Percentiles rank a stretch among this genome's conserved stretches.
Conservation (phyloP, 2,329 filamentous ascomycete species). For the Juglanconis juglandina region DNA sequence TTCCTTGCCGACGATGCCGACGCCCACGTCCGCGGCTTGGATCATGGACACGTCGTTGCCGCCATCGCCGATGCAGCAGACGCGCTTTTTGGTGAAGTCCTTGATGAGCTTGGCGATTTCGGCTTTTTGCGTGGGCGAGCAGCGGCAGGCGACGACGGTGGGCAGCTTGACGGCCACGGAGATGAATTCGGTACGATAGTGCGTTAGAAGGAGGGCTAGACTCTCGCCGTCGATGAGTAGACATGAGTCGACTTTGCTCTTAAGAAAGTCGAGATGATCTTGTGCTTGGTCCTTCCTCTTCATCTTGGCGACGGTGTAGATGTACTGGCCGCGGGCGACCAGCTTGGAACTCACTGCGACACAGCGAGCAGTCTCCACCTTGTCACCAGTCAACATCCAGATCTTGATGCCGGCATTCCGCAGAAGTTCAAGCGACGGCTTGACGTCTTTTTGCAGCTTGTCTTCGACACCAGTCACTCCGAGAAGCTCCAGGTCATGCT, state of each 20-base stretch:
- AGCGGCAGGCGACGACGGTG: constrained; percentile 92
- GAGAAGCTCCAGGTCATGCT: constrained; percentile 83
- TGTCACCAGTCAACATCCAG: constrained; percentile 99
- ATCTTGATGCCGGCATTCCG: constrained; percentile 98
- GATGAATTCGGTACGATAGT: constrained; percentile 84
- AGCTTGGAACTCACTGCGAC: constrained; percentile 94
- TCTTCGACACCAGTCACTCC: constrained; percentile 99
- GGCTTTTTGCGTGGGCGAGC: constrained; percentile 94
- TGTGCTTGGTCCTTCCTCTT: constrained; percentile 81
- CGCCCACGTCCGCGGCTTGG: constrained; percentile 94
- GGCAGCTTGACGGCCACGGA: constrained; percentile 82
- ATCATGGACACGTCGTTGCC: constrained; percentile 99
- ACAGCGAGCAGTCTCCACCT: constrained; percentile 94
- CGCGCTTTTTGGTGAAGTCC: constrained; percentile 85
- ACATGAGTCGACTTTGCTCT: constrained; percentile 81
- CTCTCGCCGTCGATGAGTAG: constrained; percentile 94
- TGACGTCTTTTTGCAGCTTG: constrained; percentile 92
- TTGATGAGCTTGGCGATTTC: constrained; percentile 90
- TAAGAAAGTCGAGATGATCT: constrained; percentile 83
- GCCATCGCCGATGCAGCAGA: constrained; percentile 96
- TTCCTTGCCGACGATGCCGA: constrained; percentile 97
- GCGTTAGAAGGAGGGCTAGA: constrained; percentile 73
- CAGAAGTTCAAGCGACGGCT: constrained; percentile 87
- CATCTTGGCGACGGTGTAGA: constrained; percentile 86
- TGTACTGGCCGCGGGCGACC: constrained; percentile 89